Evolutionary conservation across 768 basidiomycete species (phyloP), one percentile per base, ranked within the genome.

Genomic region (Russula dissimulans): DNA sequence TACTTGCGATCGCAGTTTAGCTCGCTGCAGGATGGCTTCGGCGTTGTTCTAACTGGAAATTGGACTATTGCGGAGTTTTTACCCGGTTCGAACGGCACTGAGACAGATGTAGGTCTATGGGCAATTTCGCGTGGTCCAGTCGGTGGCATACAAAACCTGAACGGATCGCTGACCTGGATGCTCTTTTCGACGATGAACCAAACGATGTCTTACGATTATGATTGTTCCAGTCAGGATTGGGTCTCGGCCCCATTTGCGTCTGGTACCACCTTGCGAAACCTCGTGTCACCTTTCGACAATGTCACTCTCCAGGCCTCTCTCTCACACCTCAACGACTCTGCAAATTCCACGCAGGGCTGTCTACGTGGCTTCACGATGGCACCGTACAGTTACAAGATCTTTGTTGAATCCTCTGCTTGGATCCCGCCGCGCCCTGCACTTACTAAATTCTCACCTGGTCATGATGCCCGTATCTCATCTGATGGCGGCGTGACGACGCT

Each of bases 61-160:
- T 92, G 88, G 91, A 95, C 94, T 0, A 77, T 84, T 26, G 22
- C 22, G 22, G 22, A 26, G 22, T 26, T 68, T 72, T 70, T 45
- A 89, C 92, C 64, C 73, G 94, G 94, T 68, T 95, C 94, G 31
- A 91, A 94, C 69, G 67, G 70, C 17, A 91, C 91, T 1, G 68
- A 68, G 42, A 91, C 93, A 0, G 91, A 95, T 72, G 83, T 94
- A 78, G 94, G 94, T 56, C 77, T 95, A 9, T 95, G 87, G 86
- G 87, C 91, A 1, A 82, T 84, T 17, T 84, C 85, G 5, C 83
- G 93, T 34, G 75, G 84, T 4, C 85, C 78, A 17, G 78, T 93
- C 38, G 1, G 71, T 4, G 73, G 70, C 29, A 72, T 78, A n/a
- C 91, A 94, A 70, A 81, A 69, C 5, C 77, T 91, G 54, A 75